Evolutionary conservation across 345 rosid genomes (phyloP).

Genomic region (Eucalyptus sideroxylon): DNA sequence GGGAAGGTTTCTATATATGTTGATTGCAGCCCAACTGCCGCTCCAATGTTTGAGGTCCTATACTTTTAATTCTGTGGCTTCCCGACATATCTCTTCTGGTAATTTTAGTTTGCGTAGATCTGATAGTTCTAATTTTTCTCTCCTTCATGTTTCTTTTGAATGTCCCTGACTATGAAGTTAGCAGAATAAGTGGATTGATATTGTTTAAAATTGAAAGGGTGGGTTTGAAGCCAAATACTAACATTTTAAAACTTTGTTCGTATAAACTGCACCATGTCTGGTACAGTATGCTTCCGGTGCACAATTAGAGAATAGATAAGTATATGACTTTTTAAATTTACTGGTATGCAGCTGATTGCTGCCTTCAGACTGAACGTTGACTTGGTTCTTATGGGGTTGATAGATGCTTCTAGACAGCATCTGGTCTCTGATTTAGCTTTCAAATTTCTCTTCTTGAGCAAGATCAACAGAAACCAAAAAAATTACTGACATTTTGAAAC

Average conservation of each 20-base stretch:
- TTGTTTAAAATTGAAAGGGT: not conserved
- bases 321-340: not conserved
- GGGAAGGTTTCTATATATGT: conserved; percentile 70
- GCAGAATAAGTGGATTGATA: not conserved
- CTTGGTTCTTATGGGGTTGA: not conserved
- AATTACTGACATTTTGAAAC: not conserved
- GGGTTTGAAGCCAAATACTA: not conserved
- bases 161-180: not conserved
- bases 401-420: not conserved
- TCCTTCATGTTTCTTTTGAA: not conserved
- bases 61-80: not conserved
- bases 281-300: rapidly evolving
- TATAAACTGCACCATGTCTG: not conserved
- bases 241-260: not conserved
- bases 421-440: not conserved
- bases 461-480: not conserved
- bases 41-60: conserved; percentile 70
- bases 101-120: not conserved
- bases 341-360: not conserved
- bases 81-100: not conserved
- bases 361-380: not conserved
- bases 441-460: not conserved
- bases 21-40: conserved; percentile 87
- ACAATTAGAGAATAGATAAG: rapidly evolving
- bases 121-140: not conserved